phyloP scores from a whole-genome alignment of 805 yeast species.

The Candida loeiensis region DNA sequence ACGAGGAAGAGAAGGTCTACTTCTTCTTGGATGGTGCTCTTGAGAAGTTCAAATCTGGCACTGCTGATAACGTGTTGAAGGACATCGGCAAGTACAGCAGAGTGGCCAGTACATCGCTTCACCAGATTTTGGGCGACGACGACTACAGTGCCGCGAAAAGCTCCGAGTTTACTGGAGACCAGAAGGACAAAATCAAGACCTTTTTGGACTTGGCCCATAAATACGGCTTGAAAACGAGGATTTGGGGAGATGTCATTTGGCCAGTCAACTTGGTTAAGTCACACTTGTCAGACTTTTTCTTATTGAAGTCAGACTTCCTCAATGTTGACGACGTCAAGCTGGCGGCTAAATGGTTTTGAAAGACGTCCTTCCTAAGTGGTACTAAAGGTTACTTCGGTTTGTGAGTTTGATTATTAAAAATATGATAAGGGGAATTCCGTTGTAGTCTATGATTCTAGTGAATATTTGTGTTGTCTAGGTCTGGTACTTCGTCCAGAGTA shows the following conservation, averaged over 20 bases:
- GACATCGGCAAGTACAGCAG: slow-evolving; percentile 27
- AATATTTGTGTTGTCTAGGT: too few relatives aligned
- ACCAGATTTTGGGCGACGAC: slow-evolving; percentile 25
- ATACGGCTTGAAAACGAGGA: slow-evolving; percentile 50
- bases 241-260: slow-evolving; percentile 75
- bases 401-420: too few relatives aligned
- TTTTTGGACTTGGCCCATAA: slow-evolving; percentile 45
- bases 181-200: slow-evolving; percentile 22
- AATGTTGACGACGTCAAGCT: slow-evolving; percentile 58
- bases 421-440: too few relatives aligned
- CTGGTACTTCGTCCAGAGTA: too few relatives aligned
- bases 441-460: too few relatives aligned
- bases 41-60: slow-evolving; percentile 19
- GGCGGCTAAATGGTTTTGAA: slow-evolving; percentile 22
- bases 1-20: slow-evolving; percentile 26
- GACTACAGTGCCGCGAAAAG: slow-evolving; percentile 11
- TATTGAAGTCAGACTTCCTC: slow-evolving; percentile 51
- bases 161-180: slow-evolving; percentile 32
- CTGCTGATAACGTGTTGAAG: slow-evolving; percentile 21
- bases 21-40: slow-evolving; percentile 56
- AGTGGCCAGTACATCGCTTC: slow-evolving; percentile 44
- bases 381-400: too few relatives aligned
- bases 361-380: too few relatives aligned
- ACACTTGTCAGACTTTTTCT: slow-evolving; percentile 49
- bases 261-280: slow-evolving; percentile 44